phyloP scores from a whole-genome alignment of 2,329 filamentous ascomycete genomes.

The Cercospora sp. region DNA sequence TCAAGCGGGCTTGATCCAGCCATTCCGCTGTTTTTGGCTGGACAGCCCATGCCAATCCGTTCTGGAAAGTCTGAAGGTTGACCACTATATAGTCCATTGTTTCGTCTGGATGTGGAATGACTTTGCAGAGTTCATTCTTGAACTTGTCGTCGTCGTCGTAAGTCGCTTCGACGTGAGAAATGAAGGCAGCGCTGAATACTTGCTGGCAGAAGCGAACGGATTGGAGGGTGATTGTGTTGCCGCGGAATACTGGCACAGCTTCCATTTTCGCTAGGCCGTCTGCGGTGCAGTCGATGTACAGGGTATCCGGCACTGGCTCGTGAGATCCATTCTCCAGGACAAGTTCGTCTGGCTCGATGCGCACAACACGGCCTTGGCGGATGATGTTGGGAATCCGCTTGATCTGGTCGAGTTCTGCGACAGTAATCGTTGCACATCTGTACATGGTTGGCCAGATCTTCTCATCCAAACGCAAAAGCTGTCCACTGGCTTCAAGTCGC shows the following conservation, averaged over 20 bases:
- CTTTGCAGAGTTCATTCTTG: constrained; percentile 23
- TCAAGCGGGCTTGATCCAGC: constrained; percentile 17
- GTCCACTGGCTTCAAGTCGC: constrained; percentile 9
- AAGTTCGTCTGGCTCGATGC: constrained; percentile 14
- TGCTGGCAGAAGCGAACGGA: constrained; percentile 27
- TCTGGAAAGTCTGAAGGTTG: constrained; percentile 13
- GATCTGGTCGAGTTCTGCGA: constrained; percentile 22
- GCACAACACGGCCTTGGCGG: constrained; percentile 20
- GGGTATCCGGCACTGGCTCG: constrained; percentile 8
- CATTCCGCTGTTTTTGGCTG: constrained; percentile 19
- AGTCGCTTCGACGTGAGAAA: constrained; percentile 25
- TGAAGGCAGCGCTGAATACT: constrained; percentile 28
- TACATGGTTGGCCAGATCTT: constrained; percentile 23
- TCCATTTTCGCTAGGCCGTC: constrained; percentile 19
- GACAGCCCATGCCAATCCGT: constrained; percentile 16
- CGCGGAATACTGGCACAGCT: constrained; percentile 21
- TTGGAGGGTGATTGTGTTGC: constrained; percentile 24
- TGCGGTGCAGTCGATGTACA: constrained; percentile 29
- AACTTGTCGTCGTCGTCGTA: constrained; percentile 16
- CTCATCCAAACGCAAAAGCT: constrained; percentile 10
- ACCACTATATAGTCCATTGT: constrained; percentile 15
- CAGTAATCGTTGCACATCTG: constrained; percentile 24
- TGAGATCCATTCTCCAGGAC: constrained; percentile 16
- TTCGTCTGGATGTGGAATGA: constrained; percentile 23
- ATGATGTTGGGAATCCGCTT: constrained; percentile 20